These are phyloP conservation scores for Lentinula edodes DNA, from an alignment of 768 basidiomycete genomes.

Conservation along the genomic window DNA sequence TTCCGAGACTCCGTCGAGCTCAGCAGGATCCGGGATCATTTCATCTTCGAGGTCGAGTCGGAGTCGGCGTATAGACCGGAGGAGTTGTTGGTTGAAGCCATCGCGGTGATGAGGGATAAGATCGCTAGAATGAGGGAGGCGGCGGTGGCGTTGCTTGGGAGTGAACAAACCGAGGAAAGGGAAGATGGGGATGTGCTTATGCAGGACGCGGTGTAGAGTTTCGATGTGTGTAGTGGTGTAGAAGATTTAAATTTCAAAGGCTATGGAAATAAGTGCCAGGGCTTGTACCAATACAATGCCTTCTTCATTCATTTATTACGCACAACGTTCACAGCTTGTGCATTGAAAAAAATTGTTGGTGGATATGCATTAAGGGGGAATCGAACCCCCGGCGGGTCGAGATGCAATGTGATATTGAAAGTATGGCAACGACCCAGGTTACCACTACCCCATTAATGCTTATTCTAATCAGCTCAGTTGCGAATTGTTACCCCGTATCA, in stretches of 20 bases:
- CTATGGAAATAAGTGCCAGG: no score
- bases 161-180: not conserved
- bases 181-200: not conserved
- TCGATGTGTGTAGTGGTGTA: not conserved
- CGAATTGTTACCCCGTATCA: no score
- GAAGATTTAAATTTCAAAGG: no score
- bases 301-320: no score
- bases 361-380: constrained; percentile 47
- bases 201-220: not conserved
- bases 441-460: not conserved
- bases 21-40: constrained; percentile 84
- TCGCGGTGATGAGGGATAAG: constrained; percentile 8
- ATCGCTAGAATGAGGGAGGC: not conserved
- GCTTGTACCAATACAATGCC: no score
- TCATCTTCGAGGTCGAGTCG: constrained; percentile 90
- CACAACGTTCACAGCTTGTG: no score
- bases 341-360: no score
- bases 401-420: no score
- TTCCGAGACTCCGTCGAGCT: constrained; percentile 82
- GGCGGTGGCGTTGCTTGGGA: not conserved
- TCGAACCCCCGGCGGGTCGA: constrained; percentile 58
- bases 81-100: constrained; percentile 11
- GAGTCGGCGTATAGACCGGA: constrained; percentile 86
- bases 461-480: no score
- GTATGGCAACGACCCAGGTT: no score